Base-by-base conservation (phyloP, 2,329 filamentous ascomycete genomes). In the Emmonsia crescens region DNA sequence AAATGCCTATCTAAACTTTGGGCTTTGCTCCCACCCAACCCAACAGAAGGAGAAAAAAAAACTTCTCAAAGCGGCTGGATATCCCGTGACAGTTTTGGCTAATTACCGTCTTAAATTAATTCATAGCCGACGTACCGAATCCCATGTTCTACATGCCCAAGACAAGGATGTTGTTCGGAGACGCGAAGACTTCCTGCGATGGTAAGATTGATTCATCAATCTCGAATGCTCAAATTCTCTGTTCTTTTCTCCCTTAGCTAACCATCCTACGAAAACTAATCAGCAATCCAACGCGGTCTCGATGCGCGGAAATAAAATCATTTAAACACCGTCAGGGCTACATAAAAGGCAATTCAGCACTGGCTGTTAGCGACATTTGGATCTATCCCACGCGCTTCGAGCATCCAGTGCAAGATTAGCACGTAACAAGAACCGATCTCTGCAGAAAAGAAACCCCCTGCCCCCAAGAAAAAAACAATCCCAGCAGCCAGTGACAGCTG, bases 61-160 rank as follows among this genome's bases (percentile, higher is more conserved):
- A 5, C n/a, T 19, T 19, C 33, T 24, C 33, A 19, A 38, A 55
- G 8, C n/a, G 9, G 9, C 33, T 38, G 9, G n/a, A 24, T n/a
- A 55, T 10, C 42, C 21, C 9, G 19, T 33, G 33, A 14, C 52
- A 36, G 5, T 5, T 48, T n/a, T 55, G 19, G 19, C 52, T 55
- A 55, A 55, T 16, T 21, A 27, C 21, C 12, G 12, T 48, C 9
- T 14, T 21, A n/a, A n/a, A 24, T 38, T 14, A 44, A 42, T 21
- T 40, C 16, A 44, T 67, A 89, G 88, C 91, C 24, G 91, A 96
- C 75, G 89, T 96, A 10, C 89, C 88, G 12, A 96, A 96, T 71
- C 91, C 91, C 0, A 92, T 96, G 89, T 94, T 95, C 75, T 94
- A 87, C 75, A 93, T 92, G 88, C 87, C 89, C 3, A 88, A 88